These are phyloP conservation scores for Candida chauliodis DNA, from an alignment of 805 yeast species.

Conservation along the genomic window DNA sequence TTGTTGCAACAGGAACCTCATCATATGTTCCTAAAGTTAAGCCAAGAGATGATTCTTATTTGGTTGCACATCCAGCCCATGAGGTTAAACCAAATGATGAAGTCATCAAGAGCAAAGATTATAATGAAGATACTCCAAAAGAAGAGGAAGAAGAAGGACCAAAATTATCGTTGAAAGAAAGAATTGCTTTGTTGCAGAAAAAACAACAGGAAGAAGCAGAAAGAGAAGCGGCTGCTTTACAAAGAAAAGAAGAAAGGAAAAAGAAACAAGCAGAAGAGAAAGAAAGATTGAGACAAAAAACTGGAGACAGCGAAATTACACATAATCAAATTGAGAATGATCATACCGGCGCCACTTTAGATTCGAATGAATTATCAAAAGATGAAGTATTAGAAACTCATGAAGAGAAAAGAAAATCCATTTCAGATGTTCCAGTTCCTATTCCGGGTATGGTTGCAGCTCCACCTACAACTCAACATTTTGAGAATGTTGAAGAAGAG, in stretches of 20 bases:
- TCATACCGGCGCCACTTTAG: not conserved
- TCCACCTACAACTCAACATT: not conserved
- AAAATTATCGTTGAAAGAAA: conserved; percentile 76
- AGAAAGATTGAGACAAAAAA: conserved; percentile 17
- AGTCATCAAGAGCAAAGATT: conserved; percentile 18
- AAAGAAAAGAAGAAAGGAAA: conserved; percentile 51
- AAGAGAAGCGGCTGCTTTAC: conserved; percentile 57
- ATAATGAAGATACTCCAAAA: conserved; percentile 17
- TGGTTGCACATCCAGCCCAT: conserved; percentile 27
- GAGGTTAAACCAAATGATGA: conserved; percentile 19
- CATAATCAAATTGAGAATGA: not conserved
- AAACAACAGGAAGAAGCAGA: conserved; percentile 79
- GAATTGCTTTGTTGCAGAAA: conserved; percentile 80
- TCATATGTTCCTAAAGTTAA: conserved; percentile 52
- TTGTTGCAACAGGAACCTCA: conserved; percentile 54
- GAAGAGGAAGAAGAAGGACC: conserved; percentile 53
- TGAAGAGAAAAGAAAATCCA: conserved; percentile 1
- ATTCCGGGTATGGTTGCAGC: conserved; percentile 4
- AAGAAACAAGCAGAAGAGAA: conserved; percentile 33
- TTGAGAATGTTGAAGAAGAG: not conserved
- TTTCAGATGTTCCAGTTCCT: not conserved
- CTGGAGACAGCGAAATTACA: conserved; percentile 7
- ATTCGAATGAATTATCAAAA: not conserved
- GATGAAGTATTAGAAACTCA: conserved; percentile 5
- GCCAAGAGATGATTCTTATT: conserved; percentile 35